These are phyloP conservation scores for Eucalyptus marginata DNA, from an alignment of 345 rosid genomes.

Conservation along the genomic window DNA sequence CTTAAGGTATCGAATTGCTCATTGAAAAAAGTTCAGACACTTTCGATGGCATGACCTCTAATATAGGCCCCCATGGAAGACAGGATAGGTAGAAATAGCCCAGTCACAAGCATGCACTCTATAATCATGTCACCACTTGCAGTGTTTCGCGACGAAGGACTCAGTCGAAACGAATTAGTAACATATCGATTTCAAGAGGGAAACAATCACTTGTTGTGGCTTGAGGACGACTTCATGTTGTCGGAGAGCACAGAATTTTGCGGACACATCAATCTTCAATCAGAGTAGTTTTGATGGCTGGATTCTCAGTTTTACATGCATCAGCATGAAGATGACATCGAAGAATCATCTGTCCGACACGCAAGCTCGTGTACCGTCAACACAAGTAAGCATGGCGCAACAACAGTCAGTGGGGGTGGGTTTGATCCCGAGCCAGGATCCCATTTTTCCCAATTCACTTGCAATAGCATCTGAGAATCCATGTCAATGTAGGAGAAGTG, in stretches of 20 bases:
- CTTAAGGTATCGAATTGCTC: neutral
- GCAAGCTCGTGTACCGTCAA: neutral
- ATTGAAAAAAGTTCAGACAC: neutral
- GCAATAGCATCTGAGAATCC: neutral
- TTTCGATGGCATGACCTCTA: neutral
- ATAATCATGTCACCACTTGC: neutral
- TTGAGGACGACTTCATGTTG: neutral
- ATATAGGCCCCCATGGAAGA: neutral
- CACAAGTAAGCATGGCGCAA: neutral
- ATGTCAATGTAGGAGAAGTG: neutral
- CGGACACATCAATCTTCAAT: neutral
- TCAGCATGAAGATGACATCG: neutral
- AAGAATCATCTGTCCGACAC: neutral
- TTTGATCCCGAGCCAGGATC: neutral
- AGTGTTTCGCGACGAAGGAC: neutral
- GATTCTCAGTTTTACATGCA: neutral
- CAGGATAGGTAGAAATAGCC: neutral
- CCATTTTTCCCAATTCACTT: neutral
- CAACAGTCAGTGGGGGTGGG: neutral
- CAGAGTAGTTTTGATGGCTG: neutral
- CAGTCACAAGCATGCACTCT: neutral
- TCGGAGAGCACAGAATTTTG: neutral
- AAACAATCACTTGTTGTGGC: neutral
- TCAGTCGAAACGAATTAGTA: neutral
- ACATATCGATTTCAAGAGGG: neutral